A percentile compares a stretch with the other conserved stretches of the same genome.
These are phyloP conservation scores for Neurospora sp. DNA, from an alignment of 495 filamentous ascomycete species.

Conservation along the genomic window DNA sequence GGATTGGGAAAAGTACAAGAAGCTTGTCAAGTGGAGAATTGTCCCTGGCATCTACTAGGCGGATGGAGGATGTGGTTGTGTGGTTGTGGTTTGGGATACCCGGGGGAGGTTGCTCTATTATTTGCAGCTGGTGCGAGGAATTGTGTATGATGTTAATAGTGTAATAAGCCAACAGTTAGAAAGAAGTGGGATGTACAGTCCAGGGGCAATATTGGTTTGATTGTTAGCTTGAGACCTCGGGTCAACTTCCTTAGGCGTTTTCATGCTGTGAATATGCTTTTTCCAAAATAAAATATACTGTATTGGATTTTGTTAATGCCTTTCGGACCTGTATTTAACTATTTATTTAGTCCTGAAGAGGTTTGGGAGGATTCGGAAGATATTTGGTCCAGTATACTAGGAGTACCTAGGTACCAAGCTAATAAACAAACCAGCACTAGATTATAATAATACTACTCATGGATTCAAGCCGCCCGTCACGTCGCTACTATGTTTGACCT, in stretches of 20 bases:
- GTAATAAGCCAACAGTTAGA: not conserved
- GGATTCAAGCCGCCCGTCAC: not conserved
- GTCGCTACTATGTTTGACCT: not conserved
- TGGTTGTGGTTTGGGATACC: not conserved
- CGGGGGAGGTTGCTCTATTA: not conserved
- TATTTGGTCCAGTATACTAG: too few relatives aligned
- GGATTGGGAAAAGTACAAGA: conserved; percentile 87
- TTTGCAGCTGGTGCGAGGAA: not conserved
- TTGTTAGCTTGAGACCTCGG: too few relatives aligned
- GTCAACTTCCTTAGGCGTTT: too few relatives aligned
- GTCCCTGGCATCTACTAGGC: conserved; percentile 79
- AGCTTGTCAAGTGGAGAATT: conserved; percentile 73
- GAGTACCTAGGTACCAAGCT: too few relatives aligned
- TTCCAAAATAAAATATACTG: too few relatives aligned
- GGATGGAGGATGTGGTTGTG: not conserved
- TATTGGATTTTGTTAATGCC: too few relatives aligned
- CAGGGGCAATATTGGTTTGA: too few relatives aligned
- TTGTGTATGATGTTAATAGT: not conserved
- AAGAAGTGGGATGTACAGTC: not conserved
- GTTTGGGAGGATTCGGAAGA: too few relatives aligned
- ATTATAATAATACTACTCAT: not conserved
- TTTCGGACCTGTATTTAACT: too few relatives aligned
- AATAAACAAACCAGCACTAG: too few relatives aligned
- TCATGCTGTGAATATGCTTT: too few relatives aligned
- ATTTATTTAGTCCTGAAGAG: too few relatives aligned